phyloP scores from a whole-genome alignment of 345 rosid species.

The Turritis glabra region DNA sequence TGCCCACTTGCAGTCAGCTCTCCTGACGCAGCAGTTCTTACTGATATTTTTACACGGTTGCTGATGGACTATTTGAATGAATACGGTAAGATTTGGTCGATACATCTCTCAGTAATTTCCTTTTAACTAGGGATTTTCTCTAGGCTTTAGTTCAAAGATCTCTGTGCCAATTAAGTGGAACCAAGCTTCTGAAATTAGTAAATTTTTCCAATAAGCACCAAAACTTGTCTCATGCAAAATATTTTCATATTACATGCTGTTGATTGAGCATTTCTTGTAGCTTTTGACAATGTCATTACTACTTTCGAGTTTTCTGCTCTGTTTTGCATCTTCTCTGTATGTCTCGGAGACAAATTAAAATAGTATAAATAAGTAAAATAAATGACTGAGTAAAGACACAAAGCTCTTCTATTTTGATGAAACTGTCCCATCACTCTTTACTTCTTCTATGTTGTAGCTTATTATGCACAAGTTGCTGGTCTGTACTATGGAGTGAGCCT shows the following conservation, averaged over 20 bases:
- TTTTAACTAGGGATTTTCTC: background rate
- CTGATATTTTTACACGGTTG: slow-evolving; percentile 66
- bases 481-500: slow-evolving; percentile 58
- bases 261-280: slow-evolving; percentile 8
- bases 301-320: background rate
- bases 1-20: slow-evolving; percentile 76
- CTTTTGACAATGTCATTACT: background rate
- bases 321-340: background rate
- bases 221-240: background rate
- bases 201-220: slow-evolving; percentile 6
- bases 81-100: slow-evolving; percentile 58
- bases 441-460: slow-evolving; percentile 57
- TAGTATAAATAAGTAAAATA: background rate
- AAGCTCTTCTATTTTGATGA: background rate
- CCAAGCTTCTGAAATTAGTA: background rate
- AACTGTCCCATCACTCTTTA: background rate
- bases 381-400: background rate
- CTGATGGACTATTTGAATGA: slow-evolving; percentile 94
- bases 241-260: background rate
- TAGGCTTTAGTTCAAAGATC: background rate
- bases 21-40: slow-evolving; percentile 78
- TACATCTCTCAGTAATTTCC: background rate
- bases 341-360: background rate
- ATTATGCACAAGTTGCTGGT: slow-evolving; percentile 93
- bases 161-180: slow-evolving; percentile 2